Evolutionary conservation across 2,329 filamentous ascomycete genomes (phyloP), one percentile per base, ranked within the genome.

Genomic region (Fusarium solani-melongenae): DNA sequence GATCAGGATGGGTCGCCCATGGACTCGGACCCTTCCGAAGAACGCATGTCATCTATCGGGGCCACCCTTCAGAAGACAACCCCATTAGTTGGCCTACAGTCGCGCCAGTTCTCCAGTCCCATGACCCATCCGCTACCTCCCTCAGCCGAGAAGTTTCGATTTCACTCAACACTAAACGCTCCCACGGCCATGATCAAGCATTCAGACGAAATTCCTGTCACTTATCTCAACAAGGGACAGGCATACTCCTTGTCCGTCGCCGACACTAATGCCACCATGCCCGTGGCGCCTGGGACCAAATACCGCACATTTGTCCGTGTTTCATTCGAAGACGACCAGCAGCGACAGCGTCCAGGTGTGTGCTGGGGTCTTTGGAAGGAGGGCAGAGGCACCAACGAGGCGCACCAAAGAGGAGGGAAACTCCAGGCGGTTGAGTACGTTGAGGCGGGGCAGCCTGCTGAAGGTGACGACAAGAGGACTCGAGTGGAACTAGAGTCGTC

Each of bases 181-280:
- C 95, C 96, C 4, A 99, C 96, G 0, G 96, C 96, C 9, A 99
- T 98, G 96, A 92, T 97, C 79, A 97, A 93, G 81, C 92, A 95
- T 70, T 84, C 91, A 1, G 93, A 97, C 69, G 96, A 98, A 81
- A 97, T 98, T 27, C 96, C 96, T 0, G 91, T 98, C n/a, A 98
- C 96, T 0, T 99, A 99, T 80, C 89, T 99, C 20, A 99, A 99
- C 85, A 98, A 98, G 83, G 95, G 96, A 27, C 96, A 98, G 81
- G 94, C 95, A 17, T 99, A 99, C 81, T 93, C 94, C 0, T 86
- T 99, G 20, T 93, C 93, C 3, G 89, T 99, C 31, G 86, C 93
- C 55, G 96, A 99, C 79, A 96, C 93, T 0, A 86, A 87, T 7
- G 89, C 92, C 2, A 86, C 88, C 2, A 83, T 92, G 6, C 87